phyloP scores from a whole-genome alignment of 441 rosid genomes.

The Kokia cookei region DNA sequence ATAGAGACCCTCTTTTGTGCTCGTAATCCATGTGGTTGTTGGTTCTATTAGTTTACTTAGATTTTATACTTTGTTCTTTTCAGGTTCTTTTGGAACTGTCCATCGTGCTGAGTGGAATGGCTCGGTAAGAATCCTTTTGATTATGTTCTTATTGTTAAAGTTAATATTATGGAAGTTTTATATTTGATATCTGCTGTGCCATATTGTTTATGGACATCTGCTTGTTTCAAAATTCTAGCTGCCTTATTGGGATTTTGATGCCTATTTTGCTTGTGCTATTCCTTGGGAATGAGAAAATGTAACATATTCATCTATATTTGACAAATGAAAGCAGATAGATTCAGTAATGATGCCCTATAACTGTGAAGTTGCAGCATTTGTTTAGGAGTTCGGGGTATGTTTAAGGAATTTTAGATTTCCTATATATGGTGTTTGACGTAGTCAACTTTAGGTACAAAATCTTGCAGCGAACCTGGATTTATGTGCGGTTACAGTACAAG shows the following conservation, averaged over 20 bases:
- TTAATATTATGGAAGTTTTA: not conserved
- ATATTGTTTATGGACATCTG: not conserved
- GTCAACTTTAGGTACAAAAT: not conserved
- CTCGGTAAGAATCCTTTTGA: slow-evolving; percentile 50
- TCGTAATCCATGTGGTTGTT: slow-evolving; percentile 10
- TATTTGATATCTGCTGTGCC: not conserved
- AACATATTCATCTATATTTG: not conserved
- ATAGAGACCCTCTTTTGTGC: slow-evolving; percentile 5
- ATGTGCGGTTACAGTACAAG: not conserved
- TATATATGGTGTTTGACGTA: not conserved
- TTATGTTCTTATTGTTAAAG: not conserved
- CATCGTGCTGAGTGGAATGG: slow-evolving; percentile 99
- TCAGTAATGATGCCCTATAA: not conserved
- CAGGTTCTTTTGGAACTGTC: slow-evolving; percentile 99
- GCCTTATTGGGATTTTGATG: not conserved
- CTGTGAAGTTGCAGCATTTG: not conserved
- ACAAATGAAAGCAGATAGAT: not conserved
- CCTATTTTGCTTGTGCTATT: not conserved
- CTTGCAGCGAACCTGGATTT: not conserved
- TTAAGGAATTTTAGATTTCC: not conserved
- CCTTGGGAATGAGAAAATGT: not conserved
- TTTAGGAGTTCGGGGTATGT: not conserved
- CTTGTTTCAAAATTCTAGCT: not conserved
- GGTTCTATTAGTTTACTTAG: slow-evolving; percentile 13
- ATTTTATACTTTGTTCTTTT: slow-evolving; percentile 23